These are phyloP conservation scores for Suillus fuscotomentosus DNA, from an alignment of 768 basidiomycete species.

Conservation along the genomic window DNA sequence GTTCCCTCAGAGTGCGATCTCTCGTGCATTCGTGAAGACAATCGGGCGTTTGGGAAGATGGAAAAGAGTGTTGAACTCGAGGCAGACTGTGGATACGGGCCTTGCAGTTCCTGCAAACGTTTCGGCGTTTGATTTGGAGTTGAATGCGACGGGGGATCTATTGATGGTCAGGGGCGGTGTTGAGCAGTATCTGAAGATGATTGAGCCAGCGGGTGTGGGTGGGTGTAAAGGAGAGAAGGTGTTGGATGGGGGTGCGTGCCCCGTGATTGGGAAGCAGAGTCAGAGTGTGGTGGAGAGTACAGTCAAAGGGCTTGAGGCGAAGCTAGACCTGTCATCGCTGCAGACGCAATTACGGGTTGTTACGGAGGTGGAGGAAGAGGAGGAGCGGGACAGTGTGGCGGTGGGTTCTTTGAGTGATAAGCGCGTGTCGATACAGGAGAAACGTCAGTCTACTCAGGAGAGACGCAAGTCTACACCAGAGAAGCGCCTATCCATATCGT, in stretches of 20 bases:
- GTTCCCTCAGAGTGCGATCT: slow-evolving; percentile 62
- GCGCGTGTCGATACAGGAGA: slow-evolving; percentile 13
- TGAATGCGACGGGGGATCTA: slow-evolving; percentile 58
- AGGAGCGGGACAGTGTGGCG: slow-evolving; percentile 15
- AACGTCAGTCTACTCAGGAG: not conserved
- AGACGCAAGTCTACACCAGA: not conserved
- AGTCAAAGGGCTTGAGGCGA: slow-evolving; percentile 7
- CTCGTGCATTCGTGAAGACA: slow-evolving; percentile 76
- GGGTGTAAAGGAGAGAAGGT: not conserved
- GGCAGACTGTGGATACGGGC: slow-evolving; percentile 35
- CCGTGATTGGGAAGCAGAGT: not conserved
- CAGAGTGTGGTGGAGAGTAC: slow-evolving; percentile 4
- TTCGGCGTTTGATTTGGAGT: slow-evolving; percentile 71
- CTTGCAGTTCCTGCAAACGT: slow-evolving; percentile 43
- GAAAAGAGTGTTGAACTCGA: slow-evolving; percentile 70
- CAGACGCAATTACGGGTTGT: slow-evolving; percentile 27
- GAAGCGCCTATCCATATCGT: not conserved
- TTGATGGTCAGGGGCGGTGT: slow-evolving; percentile 61
- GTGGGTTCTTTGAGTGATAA: slow-evolving; percentile 5
- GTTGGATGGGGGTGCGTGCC: not conserved
- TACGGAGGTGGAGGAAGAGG: slow-evolving; percentile 31
- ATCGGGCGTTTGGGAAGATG: slow-evolving; percentile 81
- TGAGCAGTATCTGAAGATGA: slow-evolving; percentile 63
- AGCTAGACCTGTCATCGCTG: slow-evolving; percentile 10
- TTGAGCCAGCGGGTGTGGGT: slow-evolving; percentile 33